These are phyloP conservation scores for Suhomyces coccinellae DNA, from an alignment of 1,139 yeast species.

Conservation along the genomic window DNA sequence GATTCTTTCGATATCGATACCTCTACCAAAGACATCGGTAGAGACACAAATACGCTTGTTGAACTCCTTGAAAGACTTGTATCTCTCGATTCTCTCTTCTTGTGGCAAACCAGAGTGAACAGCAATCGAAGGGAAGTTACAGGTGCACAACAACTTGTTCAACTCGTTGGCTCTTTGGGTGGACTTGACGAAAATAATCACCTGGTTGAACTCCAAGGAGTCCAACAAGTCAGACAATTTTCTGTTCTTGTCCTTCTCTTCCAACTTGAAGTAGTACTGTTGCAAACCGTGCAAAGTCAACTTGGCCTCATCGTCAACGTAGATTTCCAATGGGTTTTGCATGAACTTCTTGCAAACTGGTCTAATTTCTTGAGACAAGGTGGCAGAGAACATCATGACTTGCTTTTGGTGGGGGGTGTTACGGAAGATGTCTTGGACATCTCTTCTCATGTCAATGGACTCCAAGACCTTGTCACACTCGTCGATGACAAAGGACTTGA, in stretches of 20 bases:
- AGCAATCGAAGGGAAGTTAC: constrained; percentile 96
- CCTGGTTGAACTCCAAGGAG: constrained; percentile 96
- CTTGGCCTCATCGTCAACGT: constrained; percentile 97
- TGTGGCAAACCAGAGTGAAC: constrained; percentile 96
- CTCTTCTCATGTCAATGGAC: constrained; percentile 93
- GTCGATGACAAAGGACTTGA: constrained; percentile 93
- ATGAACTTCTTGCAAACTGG: constrained; percentile 97
- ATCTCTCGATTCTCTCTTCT: constrained; percentile 97
- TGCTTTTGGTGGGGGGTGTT: constrained; percentile 98
- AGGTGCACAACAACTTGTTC: constrained; percentile 84
- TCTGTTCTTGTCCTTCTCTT: constrained; percentile 91
- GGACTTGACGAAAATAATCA: constrained; percentile 91
- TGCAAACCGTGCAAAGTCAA: constrained; percentile 97
- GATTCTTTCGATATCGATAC: constrained; percentile 98
- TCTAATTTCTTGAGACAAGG: constrained; percentile 90
- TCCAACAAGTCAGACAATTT: constrained; percentile 91
- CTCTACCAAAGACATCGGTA: constrained; percentile 98
- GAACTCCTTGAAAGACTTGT: constrained; percentile 95
- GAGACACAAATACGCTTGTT: constrained; percentile 98
- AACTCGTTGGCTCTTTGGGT: constrained; percentile 91
- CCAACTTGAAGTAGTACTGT: constrained; percentile 89
- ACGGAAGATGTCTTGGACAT: constrained; percentile 96
- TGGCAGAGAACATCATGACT: constrained; percentile 99
- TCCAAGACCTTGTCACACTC: constrained; percentile 99
- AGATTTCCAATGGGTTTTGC: constrained; percentile 97